A percentile compares a stretch with the other conserved stretches of the same genome.
Conservation (phyloP, 768 basidiomycete genomes). For the Boletus tylopilopsis region DNA sequence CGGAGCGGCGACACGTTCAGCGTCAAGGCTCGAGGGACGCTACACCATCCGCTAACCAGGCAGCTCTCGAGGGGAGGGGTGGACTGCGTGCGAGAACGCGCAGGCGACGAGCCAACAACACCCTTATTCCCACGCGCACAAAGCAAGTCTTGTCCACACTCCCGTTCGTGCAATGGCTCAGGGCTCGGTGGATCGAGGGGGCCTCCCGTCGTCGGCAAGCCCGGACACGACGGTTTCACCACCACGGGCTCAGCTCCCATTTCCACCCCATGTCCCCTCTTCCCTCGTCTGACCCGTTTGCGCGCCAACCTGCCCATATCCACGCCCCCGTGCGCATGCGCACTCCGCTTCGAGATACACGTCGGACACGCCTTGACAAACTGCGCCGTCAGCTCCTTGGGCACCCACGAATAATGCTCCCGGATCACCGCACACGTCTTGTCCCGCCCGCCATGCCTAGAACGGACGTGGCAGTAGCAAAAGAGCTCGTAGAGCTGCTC, state of each 20-base stretch:
- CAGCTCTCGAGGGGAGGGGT: background rate
- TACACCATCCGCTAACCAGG: conserved; percentile 2
- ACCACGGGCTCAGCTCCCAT: background rate
- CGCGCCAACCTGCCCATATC: background rate
- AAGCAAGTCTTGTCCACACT: background rate
- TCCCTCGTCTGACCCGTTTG: background rate
- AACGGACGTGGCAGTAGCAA: conserved; percentile 64
- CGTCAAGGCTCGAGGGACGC: background rate
- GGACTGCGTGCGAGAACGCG: background rate
- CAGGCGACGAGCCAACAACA: background rate
- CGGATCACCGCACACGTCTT: conserved; percentile 67
- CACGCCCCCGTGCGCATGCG: conserved; percentile 26
- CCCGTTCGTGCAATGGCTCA: conserved; percentile 11
- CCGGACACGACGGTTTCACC: background rate
- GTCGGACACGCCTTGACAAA: conserved; percentile 81
- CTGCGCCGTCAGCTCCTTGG: conserved; percentile 75
- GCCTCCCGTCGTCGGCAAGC: conserved; percentile 24
- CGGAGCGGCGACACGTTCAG: background rate
- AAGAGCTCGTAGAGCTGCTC: conserved; percentile 79
- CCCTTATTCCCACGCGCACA: background rate
- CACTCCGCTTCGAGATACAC: conserved; percentile 49
- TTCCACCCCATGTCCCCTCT: background rate
- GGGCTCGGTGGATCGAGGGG: conserved; percentile 25
- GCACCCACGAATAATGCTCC: conserved; percentile 75
- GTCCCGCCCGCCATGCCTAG: conserved; percentile 74